A percentile compares a stretch with the other conserved stretches of the same genome.
These are phyloP conservation scores for Boechera stricta DNA, from an alignment of 345 rosid genomes.

Conservation along the genomic window DNA sequence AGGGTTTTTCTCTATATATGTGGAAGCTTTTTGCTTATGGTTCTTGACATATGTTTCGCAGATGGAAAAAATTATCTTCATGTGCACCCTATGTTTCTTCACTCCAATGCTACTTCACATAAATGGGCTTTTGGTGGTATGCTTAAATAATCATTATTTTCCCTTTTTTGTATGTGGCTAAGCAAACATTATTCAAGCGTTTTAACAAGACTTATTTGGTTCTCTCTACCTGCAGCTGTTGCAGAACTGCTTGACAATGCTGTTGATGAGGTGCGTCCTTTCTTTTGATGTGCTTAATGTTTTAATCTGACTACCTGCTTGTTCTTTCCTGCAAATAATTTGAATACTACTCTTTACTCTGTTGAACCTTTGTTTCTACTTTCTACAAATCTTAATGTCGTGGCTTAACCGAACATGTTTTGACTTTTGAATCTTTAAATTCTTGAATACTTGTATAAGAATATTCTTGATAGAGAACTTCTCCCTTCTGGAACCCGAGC, in stretches of 20 bases:
- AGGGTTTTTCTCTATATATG: background rate
- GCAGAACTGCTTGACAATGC: constrained; percentile 98
- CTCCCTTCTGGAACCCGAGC: constrained; percentile 15
- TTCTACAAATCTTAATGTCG: background rate
- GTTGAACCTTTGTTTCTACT: constrained; percentile 20
- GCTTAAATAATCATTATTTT: constrained; percentile 30
- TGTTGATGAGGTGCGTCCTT: constrained; percentile 75
- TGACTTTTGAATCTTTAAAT: background rate
- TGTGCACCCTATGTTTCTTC: constrained; percentile 97
- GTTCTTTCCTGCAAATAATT: constrained; percentile 26
- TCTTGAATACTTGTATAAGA: background rate
- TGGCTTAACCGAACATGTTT: background rate
- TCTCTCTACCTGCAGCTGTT: constrained; percentile 62
- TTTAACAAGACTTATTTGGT: constrained; percentile 35
- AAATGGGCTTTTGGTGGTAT: constrained; percentile 99
- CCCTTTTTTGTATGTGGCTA: constrained; percentile 13
- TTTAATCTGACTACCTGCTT: constrained; percentile 25
- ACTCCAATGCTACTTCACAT: constrained; percentile 98
- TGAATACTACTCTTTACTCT: constrained; percentile 6
- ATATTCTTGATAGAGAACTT: constrained; percentile 19
- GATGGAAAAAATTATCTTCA: constrained; percentile 82
- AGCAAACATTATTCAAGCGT: constrained; percentile 1
- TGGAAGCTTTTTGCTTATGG: constrained; percentile 13
- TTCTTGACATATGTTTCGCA: constrained; percentile 36
- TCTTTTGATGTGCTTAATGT: constrained; percentile 18